A percentile compares a stretch with the other conserved stretches of the same genome.
phyloP scores from a whole-genome alignment of 441 rosid species.

The Sinapis alba region DNA sequence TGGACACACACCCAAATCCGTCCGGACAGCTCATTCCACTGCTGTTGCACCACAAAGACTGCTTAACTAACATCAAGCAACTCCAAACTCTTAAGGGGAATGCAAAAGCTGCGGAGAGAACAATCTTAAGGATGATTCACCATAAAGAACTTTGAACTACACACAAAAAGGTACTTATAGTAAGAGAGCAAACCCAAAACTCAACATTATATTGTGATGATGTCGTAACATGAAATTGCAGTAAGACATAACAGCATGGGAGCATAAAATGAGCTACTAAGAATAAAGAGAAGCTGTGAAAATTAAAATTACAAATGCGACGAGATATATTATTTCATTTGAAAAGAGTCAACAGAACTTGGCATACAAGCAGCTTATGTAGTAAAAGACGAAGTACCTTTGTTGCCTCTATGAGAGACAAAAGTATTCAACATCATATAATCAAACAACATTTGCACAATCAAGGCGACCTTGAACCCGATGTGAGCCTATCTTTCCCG shows the following conservation, averaged over 20 bases:
- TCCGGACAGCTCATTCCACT: too few relatives aligned
- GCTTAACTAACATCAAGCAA: not conserved
- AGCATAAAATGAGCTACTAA: not conserved
- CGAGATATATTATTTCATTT: not conserved
- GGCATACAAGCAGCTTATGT: slow-evolving; percentile 10
- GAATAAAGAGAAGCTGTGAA: not conserved
- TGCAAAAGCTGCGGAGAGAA: not conserved
- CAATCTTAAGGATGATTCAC: not conserved
- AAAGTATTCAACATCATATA: slow-evolving; percentile 32
- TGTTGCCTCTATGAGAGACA: slow-evolving; percentile 22
- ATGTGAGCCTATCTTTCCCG: slow-evolving; percentile 70
- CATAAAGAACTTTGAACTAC: not conserved
- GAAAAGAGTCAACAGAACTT: slow-evolving; percentile 4
- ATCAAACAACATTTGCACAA: slow-evolving; percentile 49
- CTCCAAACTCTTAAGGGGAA: not conserved
- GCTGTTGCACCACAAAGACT: not conserved
- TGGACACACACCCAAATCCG: too few relatives aligned
- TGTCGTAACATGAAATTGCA: not conserved
- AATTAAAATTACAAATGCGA: not conserved
- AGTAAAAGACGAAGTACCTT: slow-evolving; percentile 21
- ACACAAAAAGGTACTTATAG: not conserved
- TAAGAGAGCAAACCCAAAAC: not conserved
- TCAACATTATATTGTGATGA: not conserved
- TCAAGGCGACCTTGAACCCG: slow-evolving; percentile 74
- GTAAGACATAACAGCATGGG: not conserved